phyloP scores from a whole-genome alignment of 1,284 basidiomycete genomes.

The Ceratobasidium sp. region DNA sequence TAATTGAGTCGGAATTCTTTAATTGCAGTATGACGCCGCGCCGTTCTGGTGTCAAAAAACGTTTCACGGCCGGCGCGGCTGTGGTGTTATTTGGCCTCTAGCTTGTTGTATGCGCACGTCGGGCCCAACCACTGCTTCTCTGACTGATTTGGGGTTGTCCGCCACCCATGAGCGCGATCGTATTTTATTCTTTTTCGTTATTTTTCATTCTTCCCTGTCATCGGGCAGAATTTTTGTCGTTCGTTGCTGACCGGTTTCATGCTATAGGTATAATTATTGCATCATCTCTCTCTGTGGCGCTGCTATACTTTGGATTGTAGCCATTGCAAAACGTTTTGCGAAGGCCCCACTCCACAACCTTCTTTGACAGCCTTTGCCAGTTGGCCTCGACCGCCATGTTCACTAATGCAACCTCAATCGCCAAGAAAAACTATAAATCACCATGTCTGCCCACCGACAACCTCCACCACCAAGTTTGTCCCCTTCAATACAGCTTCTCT shows the following conservation, averaged over 20 bases:
- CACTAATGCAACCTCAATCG: no score
- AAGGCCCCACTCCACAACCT: no score
- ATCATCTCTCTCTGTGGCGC: not conserved
- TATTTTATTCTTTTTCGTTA: not conserved
- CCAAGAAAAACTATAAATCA: no score
- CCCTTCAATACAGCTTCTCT: no score
- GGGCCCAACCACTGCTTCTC: not conserved
- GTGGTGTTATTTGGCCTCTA: not conserved
- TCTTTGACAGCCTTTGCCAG: no score
- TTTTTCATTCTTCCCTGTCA: not conserved
- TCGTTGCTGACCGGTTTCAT: no score
- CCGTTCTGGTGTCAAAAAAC: not conserved
- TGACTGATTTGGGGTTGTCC: not conserved
- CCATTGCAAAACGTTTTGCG: no score
- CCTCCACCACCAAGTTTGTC: no score
- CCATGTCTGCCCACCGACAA: no score
- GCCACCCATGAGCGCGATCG: no score
- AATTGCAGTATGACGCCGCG: not conserved
- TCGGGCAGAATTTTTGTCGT: not conserved
- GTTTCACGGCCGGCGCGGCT: not conserved
- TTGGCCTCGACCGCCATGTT: no score
- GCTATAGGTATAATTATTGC: not conserved
- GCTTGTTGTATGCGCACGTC: not conserved
- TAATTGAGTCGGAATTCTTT: not conserved
- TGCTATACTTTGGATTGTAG: no score